A percentile compares a stretch with the other conserved stretches of the same genome.
These are phyloP conservation scores for Trifolium fragiferum DNA, from an alignment of 306 rosid genomes.

Conservation along the genomic window DNA sequence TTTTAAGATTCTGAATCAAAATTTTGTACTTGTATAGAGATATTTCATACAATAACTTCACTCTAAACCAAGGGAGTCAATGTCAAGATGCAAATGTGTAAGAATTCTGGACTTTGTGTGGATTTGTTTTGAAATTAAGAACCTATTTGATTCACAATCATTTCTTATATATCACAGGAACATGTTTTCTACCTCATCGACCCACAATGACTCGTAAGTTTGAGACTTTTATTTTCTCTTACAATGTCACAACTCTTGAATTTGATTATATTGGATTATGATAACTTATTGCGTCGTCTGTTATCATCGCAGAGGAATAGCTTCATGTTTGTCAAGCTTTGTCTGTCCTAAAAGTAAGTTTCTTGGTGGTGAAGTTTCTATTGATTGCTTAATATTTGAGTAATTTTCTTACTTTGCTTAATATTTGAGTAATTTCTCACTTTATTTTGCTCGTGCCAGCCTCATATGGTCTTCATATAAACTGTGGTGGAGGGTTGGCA, in stretches of 20 bases:
- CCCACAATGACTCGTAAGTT: conserved; percentile 53
- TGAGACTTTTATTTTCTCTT: not conserved
- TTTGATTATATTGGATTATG: not conserved
- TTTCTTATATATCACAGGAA: conserved; percentile 45
- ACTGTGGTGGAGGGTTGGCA: not conserved
- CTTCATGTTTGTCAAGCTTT: not conserved
- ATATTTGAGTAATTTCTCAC: not conserved
- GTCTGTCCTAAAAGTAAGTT: conserved; percentile 9
- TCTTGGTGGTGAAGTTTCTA: not conserved
- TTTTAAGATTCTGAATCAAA: conserved; percentile 2
- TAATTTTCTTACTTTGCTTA: not conserved
- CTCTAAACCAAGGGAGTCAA: not conserved
- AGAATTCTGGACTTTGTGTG: conserved; percentile 28
- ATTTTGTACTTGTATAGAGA: conserved; percentile 47
- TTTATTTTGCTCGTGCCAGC: not conserved
- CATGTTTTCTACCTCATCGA: conserved; percentile 56
- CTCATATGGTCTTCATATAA: conserved; percentile 4
- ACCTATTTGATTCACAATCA: not conserved
- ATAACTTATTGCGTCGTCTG: not conserved
- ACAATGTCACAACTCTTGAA: not conserved
- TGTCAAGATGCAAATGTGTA: conserved; percentile 49
- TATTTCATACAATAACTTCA: conserved; percentile 62
- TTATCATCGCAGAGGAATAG: not conserved
- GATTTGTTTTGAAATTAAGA: not conserved
- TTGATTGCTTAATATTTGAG: not conserved